phyloP scores from a whole-genome alignment of 2,329 filamentous ascomycete species.

The Xylaria sp. region DNA sequence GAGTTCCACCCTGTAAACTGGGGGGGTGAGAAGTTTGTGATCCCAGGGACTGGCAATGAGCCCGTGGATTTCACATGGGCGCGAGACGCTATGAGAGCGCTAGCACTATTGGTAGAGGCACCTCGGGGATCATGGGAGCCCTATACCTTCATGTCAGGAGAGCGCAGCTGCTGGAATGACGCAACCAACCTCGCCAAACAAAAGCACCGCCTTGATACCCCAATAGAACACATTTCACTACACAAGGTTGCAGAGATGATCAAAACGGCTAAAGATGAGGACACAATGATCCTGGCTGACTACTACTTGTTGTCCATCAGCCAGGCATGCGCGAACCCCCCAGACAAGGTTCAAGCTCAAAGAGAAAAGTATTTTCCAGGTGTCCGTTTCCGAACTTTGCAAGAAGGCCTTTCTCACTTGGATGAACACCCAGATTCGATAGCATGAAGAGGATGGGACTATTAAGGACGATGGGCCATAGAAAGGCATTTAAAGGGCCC shows the following conservation, averaged over 20 bases:
- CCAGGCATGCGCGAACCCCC: not conserved
- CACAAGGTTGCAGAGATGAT: conserved; percentile 2
- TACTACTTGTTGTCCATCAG: conserved; percentile 12
- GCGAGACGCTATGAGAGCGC: conserved; percentile 1
- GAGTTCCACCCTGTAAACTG: conserved; percentile 9
- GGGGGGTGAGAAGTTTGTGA: not conserved
- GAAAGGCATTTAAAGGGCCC: too few relatives aligned
- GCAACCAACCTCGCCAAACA: not conserved
- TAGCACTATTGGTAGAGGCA: conserved; percentile 1
- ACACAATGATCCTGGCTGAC: conserved; percentile 4
- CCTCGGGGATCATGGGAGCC: conserved; percentile 4
- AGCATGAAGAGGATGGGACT: not conserved
- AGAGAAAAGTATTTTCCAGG: conserved; percentile 4
- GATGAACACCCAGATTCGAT: not conserved
- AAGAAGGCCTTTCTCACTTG: not conserved
- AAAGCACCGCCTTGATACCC: not conserved
- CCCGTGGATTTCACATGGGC: conserved; percentile 15
- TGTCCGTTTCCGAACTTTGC: conserved; percentile 3
- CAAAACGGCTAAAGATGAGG: conserved; percentile 4
- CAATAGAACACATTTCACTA: not conserved
- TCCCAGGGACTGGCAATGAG: conserved; percentile 10
- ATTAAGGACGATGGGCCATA: not conserved
- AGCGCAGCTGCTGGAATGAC: conserved; percentile 11
- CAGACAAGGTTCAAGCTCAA: not conserved
- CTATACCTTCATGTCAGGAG: conserved; percentile 14